A percentile compares a stretch with the other conserved stretches of the same genome.
Conservation (phyloP, 2,329 filamentous ascomycete genomes). For the Trichoderma koningii region DNA sequence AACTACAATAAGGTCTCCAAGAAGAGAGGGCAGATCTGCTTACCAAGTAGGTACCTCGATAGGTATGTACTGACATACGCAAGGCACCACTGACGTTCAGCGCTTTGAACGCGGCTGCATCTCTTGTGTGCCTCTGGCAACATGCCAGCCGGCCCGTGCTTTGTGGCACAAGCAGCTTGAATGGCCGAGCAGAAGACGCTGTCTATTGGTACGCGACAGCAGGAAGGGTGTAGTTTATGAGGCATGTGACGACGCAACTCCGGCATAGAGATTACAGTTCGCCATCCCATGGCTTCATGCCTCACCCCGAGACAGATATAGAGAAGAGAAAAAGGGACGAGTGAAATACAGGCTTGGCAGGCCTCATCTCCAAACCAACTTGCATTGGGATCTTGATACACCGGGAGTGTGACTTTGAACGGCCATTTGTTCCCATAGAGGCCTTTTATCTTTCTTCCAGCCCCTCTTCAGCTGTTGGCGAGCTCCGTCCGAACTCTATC, state of each 20-base stretch:
- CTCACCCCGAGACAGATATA: constrained; percentile 3
- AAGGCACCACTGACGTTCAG: too few relatives aligned
- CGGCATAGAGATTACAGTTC: constrained; percentile 12
- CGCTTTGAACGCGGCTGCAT: too few relatives aligned
- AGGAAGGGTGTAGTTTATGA: not conserved
- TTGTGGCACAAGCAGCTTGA: too few relatives aligned
- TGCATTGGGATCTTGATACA: not conserved
- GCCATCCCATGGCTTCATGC: constrained; percentile 14
- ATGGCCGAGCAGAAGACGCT: not conserved
- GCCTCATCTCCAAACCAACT: not conserved
- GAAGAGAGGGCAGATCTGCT: too few relatives aligned
- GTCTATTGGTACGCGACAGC: not conserved
- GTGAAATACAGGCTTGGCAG: not conserved
- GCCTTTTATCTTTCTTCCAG: not conserved
- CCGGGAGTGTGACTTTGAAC: constrained; percentile 4
- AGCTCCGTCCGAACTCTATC: constrained; percentile 1
- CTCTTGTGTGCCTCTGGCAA: not conserved
- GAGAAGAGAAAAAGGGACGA: too few relatives aligned
- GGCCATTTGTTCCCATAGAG: not conserved
- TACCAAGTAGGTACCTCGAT: too few relatives aligned
- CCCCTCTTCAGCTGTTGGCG: not conserved
- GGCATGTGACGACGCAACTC: too few relatives aligned
- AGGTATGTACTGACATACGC: too few relatives aligned
- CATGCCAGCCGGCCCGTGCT: too few relatives aligned
- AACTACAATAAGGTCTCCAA: not conserved